These are phyloP conservation scores for Populus euphratica DNA, from an alignment of 345 rosid genomes.

Conservation along the genomic window DNA sequence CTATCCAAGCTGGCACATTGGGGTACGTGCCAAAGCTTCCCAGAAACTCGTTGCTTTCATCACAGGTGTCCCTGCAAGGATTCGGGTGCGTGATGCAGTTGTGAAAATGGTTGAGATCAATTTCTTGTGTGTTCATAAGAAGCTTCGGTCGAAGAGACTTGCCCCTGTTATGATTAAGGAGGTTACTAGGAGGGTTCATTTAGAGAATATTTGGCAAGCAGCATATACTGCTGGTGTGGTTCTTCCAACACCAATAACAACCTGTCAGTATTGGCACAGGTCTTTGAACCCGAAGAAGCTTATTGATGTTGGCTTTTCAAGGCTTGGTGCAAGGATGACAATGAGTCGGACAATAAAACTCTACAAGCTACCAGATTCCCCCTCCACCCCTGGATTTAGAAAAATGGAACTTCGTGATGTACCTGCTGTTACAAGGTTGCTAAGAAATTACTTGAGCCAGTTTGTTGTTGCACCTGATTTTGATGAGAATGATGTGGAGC, in stretches of 20 bases:
- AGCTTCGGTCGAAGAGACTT: conserved; percentile 88
- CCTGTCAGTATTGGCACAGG: conserved; percentile 95
- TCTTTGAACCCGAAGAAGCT: conserved; percentile 95
- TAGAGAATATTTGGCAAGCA: conserved; percentile 96
- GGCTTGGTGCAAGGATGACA: conserved; percentile 90
- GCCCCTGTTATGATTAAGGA: conserved; percentile 99
- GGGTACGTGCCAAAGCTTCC: conserved; percentile 80
- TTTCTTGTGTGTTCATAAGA: conserved; percentile 92
- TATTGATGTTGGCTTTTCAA: conserved; percentile 89
- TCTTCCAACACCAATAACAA: conserved; percentile 84
- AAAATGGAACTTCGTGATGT: conserved; percentile 82
- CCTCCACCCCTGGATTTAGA: conserved; percentile 78
- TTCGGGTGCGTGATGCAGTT: conserved; percentile 66
- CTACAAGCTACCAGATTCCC: conserved; percentile 70
- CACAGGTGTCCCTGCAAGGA: conserved; percentile 83
- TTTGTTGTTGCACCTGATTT: conserved; percentile 85
- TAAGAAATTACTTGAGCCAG: conserved; percentile 61
- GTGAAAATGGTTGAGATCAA: conserved; percentile 92
- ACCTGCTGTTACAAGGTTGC: conserved; percentile 79
- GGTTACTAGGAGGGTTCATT: conserved; percentile 82
- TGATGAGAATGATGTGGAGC: conserved; percentile 80
- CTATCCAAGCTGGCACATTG: conserved; percentile 80
- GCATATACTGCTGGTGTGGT: conserved; percentile 91
- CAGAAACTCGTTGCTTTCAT: conserved; percentile 87
- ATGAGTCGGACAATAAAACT: conserved; percentile 93